A percentile compares a stretch with the other conserved stretches of the same genome.
Conservation (phyloP, 306 rosid genomes). For the Vachellia pachyceras region DNA sequence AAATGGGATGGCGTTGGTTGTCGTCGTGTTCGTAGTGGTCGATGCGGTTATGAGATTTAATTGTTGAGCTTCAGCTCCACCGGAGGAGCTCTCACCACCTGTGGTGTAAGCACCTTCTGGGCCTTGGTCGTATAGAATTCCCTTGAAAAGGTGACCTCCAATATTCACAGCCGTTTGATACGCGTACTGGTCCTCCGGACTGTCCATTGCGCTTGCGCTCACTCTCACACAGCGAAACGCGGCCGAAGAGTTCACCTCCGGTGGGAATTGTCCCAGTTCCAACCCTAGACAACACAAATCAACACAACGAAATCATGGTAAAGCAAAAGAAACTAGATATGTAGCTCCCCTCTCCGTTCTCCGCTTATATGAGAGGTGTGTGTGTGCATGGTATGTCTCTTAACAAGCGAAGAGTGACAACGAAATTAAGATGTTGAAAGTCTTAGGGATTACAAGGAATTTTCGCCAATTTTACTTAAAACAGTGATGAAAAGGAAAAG, state of each 20-base stretch:
- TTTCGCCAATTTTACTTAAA: slow-evolving; percentile 58
- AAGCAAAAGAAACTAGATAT: not conserved
- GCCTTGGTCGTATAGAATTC: slow-evolving; percentile 74
- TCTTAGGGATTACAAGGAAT: slow-evolving; percentile 28
- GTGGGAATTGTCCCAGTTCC: slow-evolving; percentile 67
- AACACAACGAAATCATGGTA: not conserved
- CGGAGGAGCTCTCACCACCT: slow-evolving; percentile 58
- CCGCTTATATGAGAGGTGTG: not conserved
- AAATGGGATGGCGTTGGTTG: slow-evolving; percentile 44
- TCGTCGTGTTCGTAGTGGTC: slow-evolving; percentile 32
- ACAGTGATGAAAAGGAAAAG: slow-evolving; percentile 48
- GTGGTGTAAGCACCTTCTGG: slow-evolving; percentile 54
- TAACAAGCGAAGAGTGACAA: not conserved
- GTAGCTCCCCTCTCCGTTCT: not conserved
- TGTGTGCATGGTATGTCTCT: slow-evolving; percentile 9
- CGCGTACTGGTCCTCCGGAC: slow-evolving; percentile 67
- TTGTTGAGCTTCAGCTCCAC: slow-evolving; percentile 52
- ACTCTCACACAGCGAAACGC: slow-evolving; percentile 72
- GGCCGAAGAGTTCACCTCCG: slow-evolving; percentile 68
- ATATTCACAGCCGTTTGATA: slow-evolving; percentile 78
- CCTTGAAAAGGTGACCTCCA: slow-evolving; percentile 75
- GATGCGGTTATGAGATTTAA: slow-evolving; percentile 48
- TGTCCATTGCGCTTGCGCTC: slow-evolving; percentile 69
- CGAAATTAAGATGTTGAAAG: not conserved
- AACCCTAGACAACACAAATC: slow-evolving; percentile 54